These are phyloP conservation scores for Scheffersomyces parashehatae DNA, from an alignment of 1,139 yeast species.

Conservation along the genomic window DNA sequence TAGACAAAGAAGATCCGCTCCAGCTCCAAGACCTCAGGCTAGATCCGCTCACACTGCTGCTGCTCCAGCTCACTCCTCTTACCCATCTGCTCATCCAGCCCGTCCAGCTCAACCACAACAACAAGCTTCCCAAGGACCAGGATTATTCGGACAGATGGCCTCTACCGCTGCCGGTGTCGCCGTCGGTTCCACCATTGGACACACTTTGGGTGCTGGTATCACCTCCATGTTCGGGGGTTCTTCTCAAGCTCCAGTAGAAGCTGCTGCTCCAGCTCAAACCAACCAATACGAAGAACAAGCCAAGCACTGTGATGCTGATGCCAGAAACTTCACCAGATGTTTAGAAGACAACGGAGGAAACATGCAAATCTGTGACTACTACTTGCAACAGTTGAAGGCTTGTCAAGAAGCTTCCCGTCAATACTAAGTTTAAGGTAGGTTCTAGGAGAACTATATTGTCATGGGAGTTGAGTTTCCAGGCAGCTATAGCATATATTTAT, in stretches of 20 bases:
- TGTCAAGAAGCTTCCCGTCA: constrained; percentile 93
- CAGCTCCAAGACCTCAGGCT: constrained; percentile 62
- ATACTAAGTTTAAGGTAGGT: constrained; percentile 41
- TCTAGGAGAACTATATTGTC: too few species aligned
- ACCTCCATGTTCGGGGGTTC: constrained; percentile 87
- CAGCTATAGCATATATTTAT: too few species aligned
- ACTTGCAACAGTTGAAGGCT: constrained; percentile 94
- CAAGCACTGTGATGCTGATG: constrained; percentile 83
- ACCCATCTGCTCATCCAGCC: constrained; percentile 34
- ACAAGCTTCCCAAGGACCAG: constrained; percentile 60
- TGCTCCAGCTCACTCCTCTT: constrained; percentile 47
- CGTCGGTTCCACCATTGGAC: constrained; percentile 96
- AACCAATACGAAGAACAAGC: constrained; percentile 41
- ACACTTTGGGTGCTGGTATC: constrained; percentile 93
- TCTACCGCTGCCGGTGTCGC: constrained; percentile 99
- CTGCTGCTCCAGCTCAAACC: constrained; percentile 38
- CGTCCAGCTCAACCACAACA: constrained; percentile 44
- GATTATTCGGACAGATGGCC: constrained; percentile 96
- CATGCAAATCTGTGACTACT: constrained; percentile 95
- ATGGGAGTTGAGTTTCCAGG: too few species aligned
- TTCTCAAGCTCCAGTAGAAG: constrained; percentile 52
- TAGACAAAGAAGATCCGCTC: constrained; percentile 66
- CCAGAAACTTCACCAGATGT: constrained; percentile 93
- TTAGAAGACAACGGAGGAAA: constrained; percentile 90
- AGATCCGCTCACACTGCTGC: constrained; percentile 80